Evolutionary conservation across 768 basidiomycete species (phyloP), one percentile per base, ranked within the genome.

Genomic region (Atractiella rhizophila): DNA sequence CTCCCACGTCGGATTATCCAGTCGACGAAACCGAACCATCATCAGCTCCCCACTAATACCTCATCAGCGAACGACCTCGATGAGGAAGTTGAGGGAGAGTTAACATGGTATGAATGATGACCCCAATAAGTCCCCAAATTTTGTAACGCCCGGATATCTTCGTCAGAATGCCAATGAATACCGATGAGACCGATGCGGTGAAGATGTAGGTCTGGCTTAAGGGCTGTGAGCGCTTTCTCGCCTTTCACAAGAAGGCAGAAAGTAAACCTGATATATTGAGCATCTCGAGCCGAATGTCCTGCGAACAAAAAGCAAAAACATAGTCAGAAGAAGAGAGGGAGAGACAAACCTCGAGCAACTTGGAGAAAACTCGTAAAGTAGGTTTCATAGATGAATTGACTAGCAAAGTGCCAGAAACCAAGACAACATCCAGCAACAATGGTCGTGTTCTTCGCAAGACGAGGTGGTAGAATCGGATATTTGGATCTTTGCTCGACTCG

Each of bases 341-440:
- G n/a, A n/a, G n/a, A n/a, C n/a, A n/a, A 47, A 13, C 40, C 36
- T 26, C 53, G 47, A 0, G 53, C 53, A 32, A 54, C 53, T 42
- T 54, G 53, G 4, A 54, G 24, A 40, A 50, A 54, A 21, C 45
- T 47, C 19, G 53, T 53, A 23, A 54, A 54, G 46, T 52, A 54
- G 26, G 47, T 49, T 36, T 52, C 51, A 45, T 52, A 54, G 42
- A 37, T 44, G 48, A 44, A 50, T 37, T 51, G 51, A 20, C 40
- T 42, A 37, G 34, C 24, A 39, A 54, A 54, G 38, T 52, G 51
- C 35, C 48, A 52, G 39, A 52, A 46, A 0, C 53, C 53, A 19
- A 54, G 42, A 3, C 28, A 13, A 9, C 42, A 46, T 1, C 49
- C 51, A 24, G 34, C 32, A 20, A 53, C 33, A 33, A 52, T 45